A percentile compares a stretch with the other conserved stretches of the same genome.
Evolutionary conservation across 495 filamentous ascomycete species (phyloP).

Genomic region (Terfezia claveryi): DNA sequence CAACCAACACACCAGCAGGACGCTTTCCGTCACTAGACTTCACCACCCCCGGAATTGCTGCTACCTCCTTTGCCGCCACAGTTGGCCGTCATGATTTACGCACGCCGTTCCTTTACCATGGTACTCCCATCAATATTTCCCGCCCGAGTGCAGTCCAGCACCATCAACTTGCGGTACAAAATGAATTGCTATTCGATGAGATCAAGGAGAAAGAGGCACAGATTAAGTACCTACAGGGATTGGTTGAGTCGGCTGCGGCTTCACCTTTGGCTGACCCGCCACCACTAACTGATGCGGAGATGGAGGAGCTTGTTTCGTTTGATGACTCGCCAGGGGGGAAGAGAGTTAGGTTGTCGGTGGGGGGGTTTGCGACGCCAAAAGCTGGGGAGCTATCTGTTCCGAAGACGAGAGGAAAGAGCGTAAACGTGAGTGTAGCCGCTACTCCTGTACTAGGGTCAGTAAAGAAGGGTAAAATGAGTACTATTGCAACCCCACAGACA

Average conservation of each 20-base stretch:
- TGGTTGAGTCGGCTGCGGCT: slow-evolving; percentile 7
- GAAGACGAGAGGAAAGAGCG: background rate
- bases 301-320: slow-evolving; percentile 11
- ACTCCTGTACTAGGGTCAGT: slow-evolving; percentile 2
- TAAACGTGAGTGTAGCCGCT: background rate
- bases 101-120: background rate
- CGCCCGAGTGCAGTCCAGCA: background rate
- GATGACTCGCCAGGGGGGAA: slow-evolving; percentile 18
- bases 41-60: background rate
- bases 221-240: slow-evolving; percentile 10
- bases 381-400: background rate
- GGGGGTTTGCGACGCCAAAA: background rate
- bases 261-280: background rate
- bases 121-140: background rate
- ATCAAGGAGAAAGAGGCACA: slow-evolving; percentile 14
- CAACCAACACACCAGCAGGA: background rate
- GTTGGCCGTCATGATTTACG: background rate
- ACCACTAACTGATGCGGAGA: background rate
- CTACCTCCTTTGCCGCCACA: background rate
- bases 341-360: slow-evolving; percentile 4
- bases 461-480: slow-evolving; percentile 7
- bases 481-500: slow-evolving; percentile 3
- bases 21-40: background rate
- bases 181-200: slow-evolving; percentile 9
- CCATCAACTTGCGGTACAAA: slow-evolving; percentile 10